Percentiles rank a stretch among this genome's conserved stretches.
Conservation (phyloP, 2,329 filamentous ascomycete genomes). For the Alternaria arborescens region DNA sequence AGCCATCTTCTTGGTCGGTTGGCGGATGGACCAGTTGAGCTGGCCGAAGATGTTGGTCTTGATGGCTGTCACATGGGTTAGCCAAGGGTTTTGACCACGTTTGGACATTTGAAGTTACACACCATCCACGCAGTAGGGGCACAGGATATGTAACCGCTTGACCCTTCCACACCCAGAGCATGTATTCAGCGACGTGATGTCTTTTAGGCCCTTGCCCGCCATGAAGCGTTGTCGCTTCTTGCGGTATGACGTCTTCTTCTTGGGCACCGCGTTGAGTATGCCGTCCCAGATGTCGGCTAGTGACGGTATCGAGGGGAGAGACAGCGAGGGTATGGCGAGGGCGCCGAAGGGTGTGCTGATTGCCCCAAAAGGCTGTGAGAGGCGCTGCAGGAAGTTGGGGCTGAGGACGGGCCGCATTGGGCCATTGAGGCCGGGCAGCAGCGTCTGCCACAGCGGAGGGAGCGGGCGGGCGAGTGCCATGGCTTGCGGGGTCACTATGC, state of each 20-base stretch:
- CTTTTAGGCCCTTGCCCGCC: conserved; percentile 93
- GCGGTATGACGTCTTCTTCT: conserved; percentile 98
- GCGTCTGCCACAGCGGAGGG: conserved; percentile 56
- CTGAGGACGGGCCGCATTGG: conserved; percentile 50
- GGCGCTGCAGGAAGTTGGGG: conserved; percentile 55
- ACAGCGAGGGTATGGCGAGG: conserved; percentile 61
- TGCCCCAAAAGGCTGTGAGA: conserved; percentile 61
- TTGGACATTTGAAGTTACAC: conserved; percentile 47
- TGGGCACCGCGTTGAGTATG: conserved; percentile 89
- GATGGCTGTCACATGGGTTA: conserved; percentile 36
- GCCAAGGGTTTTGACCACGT: neutral
- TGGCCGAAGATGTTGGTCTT: conserved; percentile 47
- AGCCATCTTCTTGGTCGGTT: conserved; percentile 39
- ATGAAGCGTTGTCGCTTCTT: conserved; percentile 93
- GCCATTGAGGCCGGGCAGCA: conserved; percentile 62
- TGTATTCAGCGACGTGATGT: conserved; percentile 84
- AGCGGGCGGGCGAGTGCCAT: conserved; percentile 54
- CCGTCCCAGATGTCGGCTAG: conserved; percentile 92
- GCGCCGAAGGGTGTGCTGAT: conserved; percentile 68
- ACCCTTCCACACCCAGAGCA: conserved; percentile 88
- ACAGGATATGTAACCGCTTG: conserved; percentile 90
- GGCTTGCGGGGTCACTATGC: conserved; percentile 10
- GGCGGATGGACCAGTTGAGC: conserved; percentile 36
- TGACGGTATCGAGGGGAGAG: conserved; percentile 50
- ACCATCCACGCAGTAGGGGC: conserved; percentile 87